Percentiles rank a stretch among this genome's conserved stretches.
phyloP scores from a whole-genome alignment of 768 basidiomycete genomes.

The Austroboletus festivus region DNA sequence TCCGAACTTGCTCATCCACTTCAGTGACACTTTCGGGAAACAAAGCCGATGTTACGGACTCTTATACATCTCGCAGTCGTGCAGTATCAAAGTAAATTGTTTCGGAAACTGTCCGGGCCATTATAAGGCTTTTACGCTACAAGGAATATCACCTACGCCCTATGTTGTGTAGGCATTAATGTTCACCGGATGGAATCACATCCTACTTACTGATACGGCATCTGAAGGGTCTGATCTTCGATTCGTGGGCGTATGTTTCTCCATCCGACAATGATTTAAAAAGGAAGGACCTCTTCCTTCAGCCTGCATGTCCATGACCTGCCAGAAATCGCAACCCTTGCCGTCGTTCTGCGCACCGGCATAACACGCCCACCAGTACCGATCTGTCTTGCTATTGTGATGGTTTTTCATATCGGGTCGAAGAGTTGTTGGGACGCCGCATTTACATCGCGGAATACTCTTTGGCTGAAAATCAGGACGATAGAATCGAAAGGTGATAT shows the following conservation, averaged over 20 bases:
- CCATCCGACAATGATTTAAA: conserved; percentile 14
- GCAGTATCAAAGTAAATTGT: neutral
- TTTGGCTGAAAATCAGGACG: conserved; percentile 73
- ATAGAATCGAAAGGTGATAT: conserved; percentile 85
- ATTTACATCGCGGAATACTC: conserved; percentile 69
- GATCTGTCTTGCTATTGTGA: conserved; percentile 48
- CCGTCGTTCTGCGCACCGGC: conserved; percentile 82
- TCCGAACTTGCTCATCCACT: conserved; percentile 2
- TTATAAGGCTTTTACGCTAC: neutral
- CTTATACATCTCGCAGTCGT: neutral
- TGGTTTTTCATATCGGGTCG: conserved; percentile 79
- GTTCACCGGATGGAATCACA: neutral
- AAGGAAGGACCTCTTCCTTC: conserved; percentile 61
- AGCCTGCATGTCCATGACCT: conserved; percentile 61
- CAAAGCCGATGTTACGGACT: neutral
- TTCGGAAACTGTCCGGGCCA: neutral
- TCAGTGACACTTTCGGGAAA: neutral
- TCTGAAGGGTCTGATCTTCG: neutral
- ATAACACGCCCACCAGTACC: conserved; percentile 77
- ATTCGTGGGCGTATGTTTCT: neutral
- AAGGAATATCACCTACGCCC: neutral
- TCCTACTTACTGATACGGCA: conserved; percentile 1
- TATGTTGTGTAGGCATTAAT: neutral
- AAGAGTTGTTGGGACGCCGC: conserved; percentile 66
- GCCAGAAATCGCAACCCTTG: conserved; percentile 76